These are phyloP conservation scores for Apiotrichum sp. DNA, from an alignment of 1,284 basidiomycete species.

Conservation along the genomic window DNA sequence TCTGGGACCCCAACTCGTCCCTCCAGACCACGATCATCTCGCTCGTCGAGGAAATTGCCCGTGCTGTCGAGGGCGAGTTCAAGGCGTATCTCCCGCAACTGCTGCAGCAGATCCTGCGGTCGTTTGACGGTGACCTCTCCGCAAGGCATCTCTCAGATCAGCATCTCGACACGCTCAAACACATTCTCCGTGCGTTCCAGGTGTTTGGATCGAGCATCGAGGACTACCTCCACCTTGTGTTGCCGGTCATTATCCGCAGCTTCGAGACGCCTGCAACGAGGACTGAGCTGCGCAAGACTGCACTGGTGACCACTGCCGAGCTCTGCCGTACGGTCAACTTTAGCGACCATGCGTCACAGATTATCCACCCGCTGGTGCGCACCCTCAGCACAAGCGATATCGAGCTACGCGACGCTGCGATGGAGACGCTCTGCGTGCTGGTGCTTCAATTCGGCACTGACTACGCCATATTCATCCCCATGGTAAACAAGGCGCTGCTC, in stretches of 20 bases:
- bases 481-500: slow-evolving; percentile 83
- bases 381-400: slow-evolving; percentile 70
- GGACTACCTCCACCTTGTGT: slow-evolving; percentile 94
- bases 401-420: slow-evolving; percentile 77
- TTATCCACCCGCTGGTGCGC: slow-evolving; percentile 90
- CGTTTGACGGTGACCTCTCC: slow-evolving; percentile 76
- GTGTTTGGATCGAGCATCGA: slow-evolving; percentile 96
- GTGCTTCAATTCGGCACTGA: slow-evolving; percentile 91
- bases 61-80: slow-evolving; percentile 94
- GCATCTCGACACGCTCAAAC: slow-evolving; percentile 85
- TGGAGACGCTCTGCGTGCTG: slow-evolving; percentile 90
- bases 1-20: slow-evolving; percentile 74
- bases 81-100: slow-evolving; percentile 93
- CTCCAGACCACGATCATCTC: slow-evolving; percentile 90
- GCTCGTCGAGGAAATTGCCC: slow-evolving; percentile 89
- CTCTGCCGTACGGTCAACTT: slow-evolving; percentile 93
- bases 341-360: slow-evolving; percentile 95
- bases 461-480: slow-evolving; percentile 95
- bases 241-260: slow-evolving; percentile 88
- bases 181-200: slow-evolving; percentile 66
- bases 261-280: slow-evolving; percentile 80
- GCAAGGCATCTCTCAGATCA: slow-evolving; percentile 56
- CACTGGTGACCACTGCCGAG: slow-evolving; percentile 86
- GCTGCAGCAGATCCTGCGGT: slow-evolving; percentile 77
- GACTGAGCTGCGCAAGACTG: slow-evolving; percentile 71